Evolutionary conservation across 169 alveolate genomes (phyloP), one percentile per base, ranked within the genome.

Genomic region (Babesia gibsoni): DNA sequence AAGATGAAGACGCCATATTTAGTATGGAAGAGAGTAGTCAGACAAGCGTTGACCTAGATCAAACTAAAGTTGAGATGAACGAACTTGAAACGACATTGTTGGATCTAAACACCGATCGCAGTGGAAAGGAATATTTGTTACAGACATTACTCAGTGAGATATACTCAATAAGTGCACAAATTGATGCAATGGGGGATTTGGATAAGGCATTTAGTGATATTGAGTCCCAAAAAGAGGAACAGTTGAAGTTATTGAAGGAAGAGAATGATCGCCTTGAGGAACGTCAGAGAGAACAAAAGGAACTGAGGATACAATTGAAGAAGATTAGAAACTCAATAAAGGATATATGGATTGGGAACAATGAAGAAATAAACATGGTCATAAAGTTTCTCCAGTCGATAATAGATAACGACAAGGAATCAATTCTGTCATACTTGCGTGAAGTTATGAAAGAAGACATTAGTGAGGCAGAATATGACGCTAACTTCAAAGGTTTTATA

Each of bases 381-480:
- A 33, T 67, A 0, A 74, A 63, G 7, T 64, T 74, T 37, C 48
- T 74, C 36, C 63, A 74, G 18, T n/a, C 61, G 32, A 42, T 74
- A 4, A 1, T 74, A 10, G 52, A 45, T 6, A 64, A 74, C 37
- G 84, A 74, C 68, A 27, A 43, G 25, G 45, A 74, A n/a, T 33
- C 18, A 4, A 64, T 74, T 12, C 43, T 32, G 61, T 25, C 67
- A 3, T 74, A 74, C 25, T 27, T 52, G 27, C 35, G 25, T 18
- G 37, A 49, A 0, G 48, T 59, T 1, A 42, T 39, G 16, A 36
- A 67, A 35, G 33, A 12, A 1, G 39, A 41, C 22, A 42, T 59
- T 10, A 67, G 54, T 61, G 69, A 59, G 8, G 2, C 22, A 0
- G 35, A 36, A 4, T 37, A 20, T 6, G 4, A 8, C 3, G 20